Percentiles rank a stretch among this genome's conserved stretches.
These are phyloP conservation scores for Candida oleophila DNA, from an alignment of 805 yeast species.

Conservation along the genomic window DNA sequence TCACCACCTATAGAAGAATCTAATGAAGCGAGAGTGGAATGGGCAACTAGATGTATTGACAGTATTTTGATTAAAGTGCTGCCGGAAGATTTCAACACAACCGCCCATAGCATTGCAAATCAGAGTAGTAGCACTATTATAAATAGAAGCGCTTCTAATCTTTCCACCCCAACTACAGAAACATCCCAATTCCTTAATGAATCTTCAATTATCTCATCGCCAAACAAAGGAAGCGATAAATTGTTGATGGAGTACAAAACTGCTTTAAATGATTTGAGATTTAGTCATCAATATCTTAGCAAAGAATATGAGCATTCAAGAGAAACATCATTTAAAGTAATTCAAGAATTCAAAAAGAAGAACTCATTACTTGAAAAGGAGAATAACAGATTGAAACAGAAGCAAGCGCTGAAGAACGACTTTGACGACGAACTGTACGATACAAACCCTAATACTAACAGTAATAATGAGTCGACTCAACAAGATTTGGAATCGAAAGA, in stretches of 20 bases:
- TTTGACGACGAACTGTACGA: neutral
- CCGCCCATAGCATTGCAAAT: constrained; percentile 2
- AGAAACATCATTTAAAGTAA: constrained; percentile 49
- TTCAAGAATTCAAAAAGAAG: constrained; percentile 54
- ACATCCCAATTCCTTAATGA: constrained; percentile 21
- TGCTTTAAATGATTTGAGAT: constrained; percentile 66
- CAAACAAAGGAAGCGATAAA: constrained; percentile 8
- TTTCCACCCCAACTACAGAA: constrained; percentile 4
- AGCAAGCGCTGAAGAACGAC: neutral
- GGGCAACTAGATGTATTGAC: constrained; percentile 43
- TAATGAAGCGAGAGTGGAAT: constrained; percentile 23
- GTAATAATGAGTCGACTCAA: neutral
- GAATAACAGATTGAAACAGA: constrained; percentile 16
- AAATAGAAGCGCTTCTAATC: constrained; percentile 3
- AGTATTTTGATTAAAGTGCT: constrained; percentile 18
- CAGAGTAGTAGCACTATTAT: constrained; percentile 10
- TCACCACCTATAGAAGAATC: constrained; percentile 18
- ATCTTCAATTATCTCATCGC: constrained; percentile 18
- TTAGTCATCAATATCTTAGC: constrained; percentile 68
- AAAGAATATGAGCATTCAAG: constrained; percentile 69
- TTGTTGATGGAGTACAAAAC: constrained; percentile 43
- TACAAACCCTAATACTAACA: neutral
- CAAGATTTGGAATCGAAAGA: constrained; percentile 26
- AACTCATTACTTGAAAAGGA: constrained; percentile 52
- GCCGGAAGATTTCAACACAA: constrained; percentile 3